Evolutionary conservation across 2,329 filamentous ascomycete species (phyloP).

Genomic region (Cyphellophora europaea): DNA sequence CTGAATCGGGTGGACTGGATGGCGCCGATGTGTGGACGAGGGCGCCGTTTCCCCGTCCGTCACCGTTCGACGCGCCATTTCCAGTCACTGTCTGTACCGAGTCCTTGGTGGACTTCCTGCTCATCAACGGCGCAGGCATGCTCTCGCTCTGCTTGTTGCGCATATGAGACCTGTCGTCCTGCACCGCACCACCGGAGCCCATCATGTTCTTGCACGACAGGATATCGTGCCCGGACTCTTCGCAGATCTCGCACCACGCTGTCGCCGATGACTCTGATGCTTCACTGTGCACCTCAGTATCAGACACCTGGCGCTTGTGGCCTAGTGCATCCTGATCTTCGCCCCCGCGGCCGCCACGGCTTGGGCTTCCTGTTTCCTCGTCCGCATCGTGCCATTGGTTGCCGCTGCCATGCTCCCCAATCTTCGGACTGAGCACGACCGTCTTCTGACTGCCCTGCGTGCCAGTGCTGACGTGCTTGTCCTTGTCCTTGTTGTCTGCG

Average conservation of each 20-base stretch:
- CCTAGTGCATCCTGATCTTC: not conserved
- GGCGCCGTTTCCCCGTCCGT: no score
- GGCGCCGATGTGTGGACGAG: no score
- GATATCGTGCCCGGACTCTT: constrained; percentile 85
- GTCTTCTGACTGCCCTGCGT: constrained; percentile 14
- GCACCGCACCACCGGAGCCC: constrained; percentile 3
- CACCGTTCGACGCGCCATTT: constrained; percentile 7
- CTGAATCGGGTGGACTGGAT: constrained; percentile 3
- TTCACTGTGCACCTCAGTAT: not conserved
- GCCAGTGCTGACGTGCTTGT: constrained; percentile 13
- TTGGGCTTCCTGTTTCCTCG: not conserved
- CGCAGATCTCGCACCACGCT: constrained; percentile 92
- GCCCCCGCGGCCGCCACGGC: not conserved
- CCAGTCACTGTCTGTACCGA: not conserved
- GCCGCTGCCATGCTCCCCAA: not conserved
- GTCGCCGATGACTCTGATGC: constrained; percentile 23
- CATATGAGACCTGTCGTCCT: not conserved
- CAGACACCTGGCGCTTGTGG: not conserved
- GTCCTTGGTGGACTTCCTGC: constrained; percentile 7
- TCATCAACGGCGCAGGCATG: constrained; percentile 13
- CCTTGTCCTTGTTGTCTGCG: constrained; percentile 16
- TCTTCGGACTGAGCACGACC: constrained; percentile 9
- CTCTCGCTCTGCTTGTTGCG: constrained; percentile 1
- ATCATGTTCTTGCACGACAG: constrained; percentile 91
- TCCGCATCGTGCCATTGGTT: constrained; percentile 2